Evolutionary conservation across 2,329 filamentous ascomycete genomes (phyloP), one percentile per base, ranked within the genome.

Genomic region (Exophiala mesophila): DNA sequence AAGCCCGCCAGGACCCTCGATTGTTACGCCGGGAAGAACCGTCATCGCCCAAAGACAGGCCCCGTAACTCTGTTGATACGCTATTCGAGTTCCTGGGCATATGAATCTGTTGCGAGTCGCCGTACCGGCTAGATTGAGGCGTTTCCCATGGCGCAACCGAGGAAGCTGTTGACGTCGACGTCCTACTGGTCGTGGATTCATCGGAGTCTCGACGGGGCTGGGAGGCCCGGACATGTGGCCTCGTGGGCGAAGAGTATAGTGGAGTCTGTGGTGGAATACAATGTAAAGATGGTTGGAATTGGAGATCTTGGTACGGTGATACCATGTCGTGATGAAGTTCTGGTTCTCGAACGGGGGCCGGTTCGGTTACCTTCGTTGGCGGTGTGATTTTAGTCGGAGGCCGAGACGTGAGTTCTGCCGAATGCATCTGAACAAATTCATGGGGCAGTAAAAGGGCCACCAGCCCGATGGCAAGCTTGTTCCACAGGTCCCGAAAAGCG

Each of bases 381-480:
- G n/a, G n/a, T n/a, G n/a, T n/a, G n/a, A n/a, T n/a, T n/a, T n/a
- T n/a, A n/a, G n/a, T n/a, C n/a, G n/a, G n/a, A n/a, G n/a, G n/a
- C n/a, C n/a, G n/a, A n/a, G n/a, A n/a, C n/a, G n/a, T n/a, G n/a
- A n/a, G n/a, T n/a, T 26, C 12, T 26, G 23, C 23, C 34, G 36
- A 21, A 29, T 35, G 36, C 39, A 48, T 38, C 15, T 41, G 35
- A 20, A 51, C 21, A 33, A 47, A 51, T 18, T 52, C 47, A 20
- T 53, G 49, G 12, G 50, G 44, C 21, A 54, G 41, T 15, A 52
- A 37, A 9, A 54, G 31, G 28, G 44, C 47, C 3, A 52, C 43
- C 12, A 35, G 35, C 3, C 44, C 47, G 24, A 54, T 50, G 4
- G 42, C 49, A 15, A 53, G 16, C 28, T 54, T 54, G 23, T 52